Percentiles rank a stretch among this genome's conserved stretches.
These are phyloP conservation scores for Blastobotrys terrestris DNA, from an alignment of 805 yeast species.

Conservation along the genomic window DNA sequence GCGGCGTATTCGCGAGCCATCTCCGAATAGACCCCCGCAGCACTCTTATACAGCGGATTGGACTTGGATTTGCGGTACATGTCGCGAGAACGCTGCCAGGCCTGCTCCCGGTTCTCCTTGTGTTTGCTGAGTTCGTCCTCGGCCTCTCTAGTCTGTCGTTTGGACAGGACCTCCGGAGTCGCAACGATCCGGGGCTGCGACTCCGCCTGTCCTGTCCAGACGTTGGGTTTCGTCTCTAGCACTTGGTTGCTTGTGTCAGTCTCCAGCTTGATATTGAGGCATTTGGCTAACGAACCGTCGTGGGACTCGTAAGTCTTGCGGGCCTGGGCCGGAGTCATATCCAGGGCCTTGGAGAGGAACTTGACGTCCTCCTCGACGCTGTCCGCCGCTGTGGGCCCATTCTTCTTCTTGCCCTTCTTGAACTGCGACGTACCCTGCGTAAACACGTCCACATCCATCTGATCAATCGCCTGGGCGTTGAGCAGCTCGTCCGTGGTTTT, in stretches of 20 bases:
- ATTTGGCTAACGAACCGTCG: constrained; percentile 11
- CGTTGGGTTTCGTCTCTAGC: background rate
- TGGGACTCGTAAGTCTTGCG: constrained; percentile 8
- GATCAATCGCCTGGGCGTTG: constrained; percentile 8
- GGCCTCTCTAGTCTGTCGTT: background rate
- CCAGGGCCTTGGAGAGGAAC: constrained; percentile 5
- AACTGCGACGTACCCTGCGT: constrained; percentile 1
- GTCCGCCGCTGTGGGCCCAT: background rate
- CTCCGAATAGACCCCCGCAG: constrained; percentile 19
- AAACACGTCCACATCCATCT: constrained; percentile 6
- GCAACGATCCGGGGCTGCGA: background rate
- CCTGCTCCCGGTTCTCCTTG: constrained; percentile 3
- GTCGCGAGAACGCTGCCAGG: constrained; percentile 10
- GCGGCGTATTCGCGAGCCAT: constrained; percentile 8
- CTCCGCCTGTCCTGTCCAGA: background rate
- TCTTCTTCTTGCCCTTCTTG: constrained; percentile 3
- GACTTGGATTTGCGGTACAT: constrained; percentile 16
- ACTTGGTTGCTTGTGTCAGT: background rate
- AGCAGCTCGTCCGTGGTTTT: constrained; percentile 15
- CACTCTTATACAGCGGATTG: constrained; percentile 18
- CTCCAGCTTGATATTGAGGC: constrained; percentile 2
- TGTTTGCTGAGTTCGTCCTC: background rate
- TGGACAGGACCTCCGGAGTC: background rate
- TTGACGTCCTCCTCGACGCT: constrained; percentile 2
- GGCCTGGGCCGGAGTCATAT: constrained; percentile 11